Evolutionary conservation across 163 green algal genomes (phyloP).

Genomic region (Coccomyxa subellipsoidea): DNA sequence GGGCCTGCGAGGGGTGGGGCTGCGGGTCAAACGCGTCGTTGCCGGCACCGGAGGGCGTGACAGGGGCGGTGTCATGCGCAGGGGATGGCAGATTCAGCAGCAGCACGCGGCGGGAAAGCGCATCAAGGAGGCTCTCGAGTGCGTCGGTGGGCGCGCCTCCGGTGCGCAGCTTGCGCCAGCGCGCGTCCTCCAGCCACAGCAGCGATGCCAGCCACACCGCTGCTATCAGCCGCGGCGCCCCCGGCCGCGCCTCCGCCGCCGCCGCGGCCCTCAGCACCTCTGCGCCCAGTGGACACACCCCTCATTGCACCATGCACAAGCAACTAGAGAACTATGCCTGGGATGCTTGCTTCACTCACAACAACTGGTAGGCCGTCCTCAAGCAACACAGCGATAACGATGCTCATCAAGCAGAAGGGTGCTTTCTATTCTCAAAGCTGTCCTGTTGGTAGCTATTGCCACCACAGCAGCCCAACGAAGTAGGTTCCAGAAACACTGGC

Average conservation of each 20-base stretch:
- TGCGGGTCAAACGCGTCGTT: background rate
- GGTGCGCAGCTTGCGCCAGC: slow-evolving; percentile 35
- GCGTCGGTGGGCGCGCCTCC: slow-evolving; percentile 1
- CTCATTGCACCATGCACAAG: too few relatives aligned
- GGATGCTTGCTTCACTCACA: too few relatives aligned
- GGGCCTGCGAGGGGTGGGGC: background rate
- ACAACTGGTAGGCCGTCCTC: too few relatives aligned
- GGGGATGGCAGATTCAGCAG: background rate
- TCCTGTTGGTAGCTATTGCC: too few relatives aligned
- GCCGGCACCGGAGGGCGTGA: background rate
- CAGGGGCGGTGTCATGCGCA: background rate
- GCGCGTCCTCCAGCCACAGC: slow-evolving; percentile 34
- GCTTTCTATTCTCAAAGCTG: too few relatives aligned
- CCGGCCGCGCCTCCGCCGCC: background rate
- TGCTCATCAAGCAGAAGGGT: too few relatives aligned
- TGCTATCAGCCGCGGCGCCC: slow-evolving; percentile 21
- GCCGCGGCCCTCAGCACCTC: slow-evolving; percentile 4
- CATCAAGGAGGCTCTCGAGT: slow-evolving; percentile 2
- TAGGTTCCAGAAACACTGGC: too few relatives aligned
- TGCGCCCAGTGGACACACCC: too few relatives aligned
- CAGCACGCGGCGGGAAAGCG: background rate
- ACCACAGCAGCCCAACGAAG: too few relatives aligned
- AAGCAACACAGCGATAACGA: too few relatives aligned
- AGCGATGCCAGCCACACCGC: slow-evolving; percentile 34
- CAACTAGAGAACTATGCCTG: too few relatives aligned